Evolutionary conservation across 176 grass and related monocot species (phyloP).

Genomic region (Phyllostachys edulis): DNA sequence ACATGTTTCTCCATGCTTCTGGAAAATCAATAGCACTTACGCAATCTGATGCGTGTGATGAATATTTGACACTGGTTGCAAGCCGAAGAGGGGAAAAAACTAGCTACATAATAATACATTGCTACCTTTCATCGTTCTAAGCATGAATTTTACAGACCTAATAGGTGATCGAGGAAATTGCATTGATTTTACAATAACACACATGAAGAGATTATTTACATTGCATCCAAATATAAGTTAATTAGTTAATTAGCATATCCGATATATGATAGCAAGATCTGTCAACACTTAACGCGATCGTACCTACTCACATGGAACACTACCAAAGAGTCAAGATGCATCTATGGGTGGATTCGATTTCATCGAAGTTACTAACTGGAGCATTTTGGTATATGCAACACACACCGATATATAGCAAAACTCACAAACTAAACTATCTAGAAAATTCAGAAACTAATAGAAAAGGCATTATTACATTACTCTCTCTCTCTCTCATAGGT

Average conservation of each 20-base stretch:
- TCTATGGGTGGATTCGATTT: background rate
- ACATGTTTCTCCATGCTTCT: constrained; percentile 25
- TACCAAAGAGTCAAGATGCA: background rate
- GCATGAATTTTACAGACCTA: no score
- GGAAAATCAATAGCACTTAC: background rate
- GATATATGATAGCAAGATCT: background rate
- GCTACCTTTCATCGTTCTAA: no score
- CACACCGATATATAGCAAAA: background rate
- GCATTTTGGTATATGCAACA: background rate
- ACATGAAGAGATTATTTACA: background rate
- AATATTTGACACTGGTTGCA: no score
- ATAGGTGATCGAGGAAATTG: background rate
- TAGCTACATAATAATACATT: no score
- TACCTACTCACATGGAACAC: background rate
- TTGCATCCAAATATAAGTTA: background rate
- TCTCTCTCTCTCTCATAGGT: no score
- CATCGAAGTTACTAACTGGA: background rate
- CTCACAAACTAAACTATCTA: background rate
- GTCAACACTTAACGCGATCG: background rate
- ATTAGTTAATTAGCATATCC: background rate
- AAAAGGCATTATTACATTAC: background rate
- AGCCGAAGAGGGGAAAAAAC: no score
- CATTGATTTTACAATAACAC: background rate
- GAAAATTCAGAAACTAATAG: background rate
- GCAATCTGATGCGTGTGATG: background rate